A percentile compares a stretch with the other conserved stretches of the same genome.
Conservation (phyloP, 768 basidiomycete genomes). For the Termitomyces sp. region DNA sequence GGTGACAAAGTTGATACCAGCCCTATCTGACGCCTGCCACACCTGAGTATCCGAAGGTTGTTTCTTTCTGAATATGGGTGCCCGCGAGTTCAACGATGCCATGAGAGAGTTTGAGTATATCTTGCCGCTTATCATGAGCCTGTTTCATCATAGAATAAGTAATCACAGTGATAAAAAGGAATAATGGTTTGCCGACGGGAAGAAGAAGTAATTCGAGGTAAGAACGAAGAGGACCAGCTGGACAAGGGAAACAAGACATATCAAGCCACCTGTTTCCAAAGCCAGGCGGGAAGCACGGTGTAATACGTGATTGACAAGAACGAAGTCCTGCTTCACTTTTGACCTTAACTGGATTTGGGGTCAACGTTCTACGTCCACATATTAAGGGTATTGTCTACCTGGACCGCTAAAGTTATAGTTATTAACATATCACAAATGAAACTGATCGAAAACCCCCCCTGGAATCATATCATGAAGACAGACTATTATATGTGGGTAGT, state of each 20-base stretch:
- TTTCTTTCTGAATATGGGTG: not conserved
- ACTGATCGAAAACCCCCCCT: not conserved
- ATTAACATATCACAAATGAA: not conserved
- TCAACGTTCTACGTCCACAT: not conserved
- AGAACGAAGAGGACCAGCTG: not conserved
- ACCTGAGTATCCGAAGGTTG: not conserved
- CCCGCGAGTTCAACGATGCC: not conserved
- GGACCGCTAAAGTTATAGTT: not conserved
- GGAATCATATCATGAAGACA: not conserved
- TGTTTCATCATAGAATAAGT: not conserved
- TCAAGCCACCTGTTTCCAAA: slow-evolving; percentile 1
- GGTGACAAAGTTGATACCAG: not conserved
- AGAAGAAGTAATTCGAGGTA: not conserved
- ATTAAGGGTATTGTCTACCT: not conserved
- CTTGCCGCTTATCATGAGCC: not conserved
- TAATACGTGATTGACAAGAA: not conserved
- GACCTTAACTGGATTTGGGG: not conserved
- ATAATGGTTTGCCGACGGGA: not conserved
- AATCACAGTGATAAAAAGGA: not conserved
- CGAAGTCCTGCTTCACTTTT: not conserved
- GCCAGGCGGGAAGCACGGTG: slow-evolving; percentile 1
- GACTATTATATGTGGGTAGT: not conserved
- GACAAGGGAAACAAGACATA: not conserved
- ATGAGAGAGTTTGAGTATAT: not conserved
- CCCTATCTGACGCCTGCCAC: not conserved